These are phyloP conservation scores for Pelargonium citronellum DNA, from an alignment of 441 rosid genomes.

Conservation along the genomic window DNA sequence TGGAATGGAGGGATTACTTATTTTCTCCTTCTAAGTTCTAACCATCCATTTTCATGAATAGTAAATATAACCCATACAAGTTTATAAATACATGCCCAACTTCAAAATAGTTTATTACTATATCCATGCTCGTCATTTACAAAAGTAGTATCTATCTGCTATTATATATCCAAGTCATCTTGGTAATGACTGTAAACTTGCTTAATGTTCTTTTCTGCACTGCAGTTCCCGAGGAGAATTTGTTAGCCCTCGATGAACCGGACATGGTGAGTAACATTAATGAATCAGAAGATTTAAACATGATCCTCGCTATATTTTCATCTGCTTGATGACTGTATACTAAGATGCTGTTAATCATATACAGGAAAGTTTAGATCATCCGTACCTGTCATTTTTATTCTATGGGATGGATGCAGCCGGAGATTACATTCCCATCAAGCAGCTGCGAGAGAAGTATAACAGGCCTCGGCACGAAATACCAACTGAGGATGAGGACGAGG, in stretches of 20 bases:
- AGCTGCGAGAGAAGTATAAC: slow-evolving; percentile 75
- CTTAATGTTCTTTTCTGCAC: not conserved
- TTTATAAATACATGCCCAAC: not conserved
- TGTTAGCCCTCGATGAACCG: slow-evolving; percentile 55
- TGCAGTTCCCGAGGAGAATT: slow-evolving; percentile 89
- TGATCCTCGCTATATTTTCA: slow-evolving; percentile 5
- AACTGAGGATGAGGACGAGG: slow-evolving; percentile 47
- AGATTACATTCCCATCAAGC: slow-evolving; percentile 89
- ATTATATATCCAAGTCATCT: not conserved
- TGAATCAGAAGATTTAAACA: slow-evolving; percentile 3
- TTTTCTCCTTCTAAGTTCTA: not conserved
- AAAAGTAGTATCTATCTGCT: too few species aligned
- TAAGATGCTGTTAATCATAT: slow-evolving; percentile 16
- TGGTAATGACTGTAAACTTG: not conserved
- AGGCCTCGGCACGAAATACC: slow-evolving; percentile 73
- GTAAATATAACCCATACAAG: not conserved
- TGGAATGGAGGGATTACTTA: too few species aligned
- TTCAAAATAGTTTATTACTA: not conserved
- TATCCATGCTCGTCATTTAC: not conserved
- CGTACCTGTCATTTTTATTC: slow-evolving; percentile 67
- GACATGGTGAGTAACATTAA: slow-evolving; percentile 45
- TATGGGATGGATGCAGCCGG: slow-evolving; percentile 79
- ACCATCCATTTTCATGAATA: too few species aligned
- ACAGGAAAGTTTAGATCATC: slow-evolving; percentile 92
- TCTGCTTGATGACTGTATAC: slow-evolving; percentile 2